Base-by-base conservation (phyloP, 805 yeast genomes). In the Candida ipomoeae region DNA sequence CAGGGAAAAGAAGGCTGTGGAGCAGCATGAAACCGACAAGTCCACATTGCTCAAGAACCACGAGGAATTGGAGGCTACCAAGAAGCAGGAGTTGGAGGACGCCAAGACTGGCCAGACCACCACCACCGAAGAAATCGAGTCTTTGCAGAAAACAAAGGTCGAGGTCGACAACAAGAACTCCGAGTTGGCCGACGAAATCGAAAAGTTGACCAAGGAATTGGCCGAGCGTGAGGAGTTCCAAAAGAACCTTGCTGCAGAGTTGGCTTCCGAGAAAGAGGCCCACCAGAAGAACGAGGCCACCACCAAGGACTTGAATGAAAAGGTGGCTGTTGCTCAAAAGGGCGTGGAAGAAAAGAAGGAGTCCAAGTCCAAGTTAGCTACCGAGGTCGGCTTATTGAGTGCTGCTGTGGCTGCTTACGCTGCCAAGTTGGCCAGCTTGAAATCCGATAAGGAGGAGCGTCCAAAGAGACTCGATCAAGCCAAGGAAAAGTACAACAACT, bases 1-100 rank as follows among this genome's bases (percentile, higher is more conserved):
- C n/a, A 73, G 78, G 40, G 84, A 79, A 64, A 61, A 57, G 17
- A 67, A 70, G 42, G 79, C 82, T 6, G 74, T 74, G 40, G 78
- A 65, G 43, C 67, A 72, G 49, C 84, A 80, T 57, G 70, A 56
- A 13, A 62, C 61, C 18, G 77, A 77, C 58, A 75, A 75, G 60
- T 77, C 72, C 46, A 68, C 69, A 29, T 64, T 78, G 48, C 50
- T 62, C 39, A 66, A 65, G 54, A 76, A 72, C 54, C 78, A 77
- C 50, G 78, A 68, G 41, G 73, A 74, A 53, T 69, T 75, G 59
- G 72, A 69, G 48, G 73, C 72, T 20, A 73, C 78, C 53, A 74
- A 73, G 62, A 65, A 69, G 49, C 75, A 72, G 54, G 77, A 71
- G 51, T 65, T 73, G 52, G 71, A 64, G 49, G 75, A 71, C 37